Evolutionary conservation across 768 basidiomycete species (phyloP), one percentile per base, ranked within the genome.

Genomic region (Lactifluus rugatus): DNA sequence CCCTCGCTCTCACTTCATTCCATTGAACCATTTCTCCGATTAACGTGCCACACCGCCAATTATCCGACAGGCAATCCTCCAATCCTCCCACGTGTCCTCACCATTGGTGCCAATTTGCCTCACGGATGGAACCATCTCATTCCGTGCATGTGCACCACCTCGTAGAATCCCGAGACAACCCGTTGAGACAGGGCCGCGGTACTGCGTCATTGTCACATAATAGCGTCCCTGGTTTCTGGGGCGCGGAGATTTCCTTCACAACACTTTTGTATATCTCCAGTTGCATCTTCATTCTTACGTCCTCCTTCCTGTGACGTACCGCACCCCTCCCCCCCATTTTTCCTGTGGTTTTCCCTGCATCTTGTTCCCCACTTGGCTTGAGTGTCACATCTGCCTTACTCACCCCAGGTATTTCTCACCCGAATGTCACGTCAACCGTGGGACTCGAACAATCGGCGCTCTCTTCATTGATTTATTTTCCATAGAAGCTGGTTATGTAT

Each of bases 401-500:
- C 34, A 34, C 34, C 31, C 45, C 49, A 47, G 13, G 28, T 28
- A 37, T 19, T 39, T 39, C 31, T 31, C 23, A 52, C 36, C 28
- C 25, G 16, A 14, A n/a, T 50, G 31, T 45, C 48, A 17, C 28
- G 19, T 46, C 21, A 21, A 25, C 19, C 17, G 31, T 36, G 58
- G 55, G 55, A 31, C 16, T 10, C 36, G 52, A 48, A 49, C 49
- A 46, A 50, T 39, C 34, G 31, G 23, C 45, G 25, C 25, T 37
- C 45, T 57, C 26, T 55, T 28, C 39, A n/a, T 54, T 28, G 57
- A 52, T 4, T 21, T 32, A 37, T 50, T 55, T 60, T 32, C 26
- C 17, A 56, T 60, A 60, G 59, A 60, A 47, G 48, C 9, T 42
- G 31, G 42, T 56, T 39, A 2, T 60, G 54, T 55, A 47, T 47